Evolutionary conservation across 108 stramenopile species (phyloP), one percentile per base, ranked within the genome.

Genomic region (Chaetoceros muelleri): DNA sequence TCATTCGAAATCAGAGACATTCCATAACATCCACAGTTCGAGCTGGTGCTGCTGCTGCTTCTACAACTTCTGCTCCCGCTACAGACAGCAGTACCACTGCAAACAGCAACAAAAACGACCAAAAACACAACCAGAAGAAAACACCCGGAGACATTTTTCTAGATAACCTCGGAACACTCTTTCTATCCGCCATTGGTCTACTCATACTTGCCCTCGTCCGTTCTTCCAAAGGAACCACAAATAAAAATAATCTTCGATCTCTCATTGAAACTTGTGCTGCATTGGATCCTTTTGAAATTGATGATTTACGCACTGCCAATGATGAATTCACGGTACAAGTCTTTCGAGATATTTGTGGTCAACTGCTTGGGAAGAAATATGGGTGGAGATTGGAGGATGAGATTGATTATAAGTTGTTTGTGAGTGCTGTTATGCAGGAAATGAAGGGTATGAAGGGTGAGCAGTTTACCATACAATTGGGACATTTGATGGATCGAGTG

Each of bases 201-300:
- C 58, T 93, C 44, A 70, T 93, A 22, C 59, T 72, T 3, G 58
- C 58, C 0, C 62, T 93, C 44, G 55, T 89, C 2, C 70, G 91
- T 0, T 73, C 73, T n/a, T 81, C 80, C 31, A 63, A 63, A 44
- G 66, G 68, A 16, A 80, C 75, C 29, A 74, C 63, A 40, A 75
- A 80, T 46, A 58, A 69, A 17, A 71, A 70, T 25, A 62, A 50
- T 20, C 8, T 89, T 18, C 83, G 91, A 0, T 85, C 84, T 46
- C 50, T 62, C 5, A 48, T 93, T 19, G 87, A 87, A 68, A 53
- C 60, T 22, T 29, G 23, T 1, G 53, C 83, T 2, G 58, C 73
- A 8, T 57, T 93, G 49, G 91, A 89, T 66, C 91, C 91, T 0
- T 46, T 85, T 24, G 91, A 93, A 58, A 79, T 93, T 58, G 81